Conservation (phyloP, 768 basidiomycete genomes). For the Hysterangium stoloniferum region DNA sequence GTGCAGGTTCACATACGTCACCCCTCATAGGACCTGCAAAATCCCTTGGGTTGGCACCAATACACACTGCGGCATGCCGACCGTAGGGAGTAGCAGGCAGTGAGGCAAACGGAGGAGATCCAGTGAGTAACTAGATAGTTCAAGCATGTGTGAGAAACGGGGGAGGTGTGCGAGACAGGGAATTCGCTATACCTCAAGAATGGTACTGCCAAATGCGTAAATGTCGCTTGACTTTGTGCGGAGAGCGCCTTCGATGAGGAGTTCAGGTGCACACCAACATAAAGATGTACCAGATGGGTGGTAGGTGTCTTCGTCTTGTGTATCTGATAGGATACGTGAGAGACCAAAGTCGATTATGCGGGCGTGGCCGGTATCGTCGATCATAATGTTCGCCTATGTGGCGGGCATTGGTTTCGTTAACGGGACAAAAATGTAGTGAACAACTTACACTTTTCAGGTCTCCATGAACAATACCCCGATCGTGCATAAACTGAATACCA, state of each 20-base stretch:
- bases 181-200: slow-evolving; percentile 6
- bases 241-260: background rate
- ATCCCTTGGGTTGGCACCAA: too few relatives aligned
- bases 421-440: background rate
- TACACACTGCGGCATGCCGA: too few relatives aligned
- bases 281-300: background rate
- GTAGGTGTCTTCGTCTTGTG: background rate
- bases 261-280: slow-evolving; percentile 10
- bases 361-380: slow-evolving; percentile 8
- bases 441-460: slow-evolving; percentile 18
- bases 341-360: slow-evolving; percentile 14
- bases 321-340: slow-evolving; percentile 4
- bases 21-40: too few relatives aligned
- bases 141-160: too few relatives aligned
- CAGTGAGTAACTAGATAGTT: too few relatives aligned
- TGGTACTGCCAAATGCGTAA: slow-evolving; percentile 8
- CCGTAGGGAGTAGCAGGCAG: too few relatives aligned
- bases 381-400: slow-evolving; percentile 11
- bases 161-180: too few relatives aligned
- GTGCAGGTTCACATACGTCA: too few relatives aligned
- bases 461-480: slow-evolving; percentile 17
- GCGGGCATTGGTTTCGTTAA: background rate
- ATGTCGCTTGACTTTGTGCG: slow-evolving; percentile 1
- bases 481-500: slow-evolving; percentile 19
- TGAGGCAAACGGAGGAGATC: too few relatives aligned